These are phyloP conservation scores for Phytopythium ostracodes DNA, from an alignment of 352 stramenopile genomes.

Conservation along the genomic window DNA sequence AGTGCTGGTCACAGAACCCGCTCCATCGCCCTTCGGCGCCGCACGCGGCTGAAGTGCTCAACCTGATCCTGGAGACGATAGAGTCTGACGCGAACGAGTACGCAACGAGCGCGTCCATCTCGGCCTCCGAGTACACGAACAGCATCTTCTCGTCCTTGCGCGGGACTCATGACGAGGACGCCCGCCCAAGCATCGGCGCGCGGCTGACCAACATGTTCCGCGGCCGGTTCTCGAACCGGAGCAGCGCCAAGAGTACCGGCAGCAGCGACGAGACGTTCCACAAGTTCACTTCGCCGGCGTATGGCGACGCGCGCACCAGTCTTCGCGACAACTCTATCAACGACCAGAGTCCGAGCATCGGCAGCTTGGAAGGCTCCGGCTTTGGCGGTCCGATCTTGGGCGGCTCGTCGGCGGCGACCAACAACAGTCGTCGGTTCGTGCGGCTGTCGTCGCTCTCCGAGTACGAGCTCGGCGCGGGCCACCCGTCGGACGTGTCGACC, in stretches of 20 bases:
- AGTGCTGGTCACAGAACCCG: slow-evolving; percentile 58
- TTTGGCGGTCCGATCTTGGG: slow-evolving; percentile 24
- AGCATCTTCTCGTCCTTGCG: slow-evolving; percentile 56
- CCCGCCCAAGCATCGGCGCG: slow-evolving; percentile 34
- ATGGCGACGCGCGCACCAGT: slow-evolving; percentile 21
- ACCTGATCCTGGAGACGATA: slow-evolving; percentile 49
- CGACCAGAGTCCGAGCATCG: slow-evolving; percentile 18
- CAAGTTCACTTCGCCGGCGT: slow-evolving; percentile 40
- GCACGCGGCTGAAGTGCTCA: slow-evolving; percentile 46
- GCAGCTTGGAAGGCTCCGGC: slow-evolving; percentile 15
- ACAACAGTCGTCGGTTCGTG: slow-evolving; percentile 29
- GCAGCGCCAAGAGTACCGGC: slow-evolving; percentile 25
- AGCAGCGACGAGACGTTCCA: slow-evolving; percentile 33
- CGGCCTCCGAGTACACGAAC: slow-evolving; percentile 44
- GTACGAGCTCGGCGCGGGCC: slow-evolving; percentile 37
- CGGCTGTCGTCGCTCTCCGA: slow-evolving; percentile 65
- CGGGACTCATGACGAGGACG: slow-evolving; percentile 24
- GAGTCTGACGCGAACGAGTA: slow-evolving; percentile 33
- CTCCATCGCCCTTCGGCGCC: slow-evolving; percentile 35
- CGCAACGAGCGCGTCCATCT: slow-evolving; percentile 22
- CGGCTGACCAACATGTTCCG: slow-evolving; percentile 73
- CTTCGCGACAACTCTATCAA: slow-evolving; percentile 23
- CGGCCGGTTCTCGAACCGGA: slow-evolving; percentile 41
- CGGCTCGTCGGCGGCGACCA: slow-evolving; percentile 15
- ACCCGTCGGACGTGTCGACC: slow-evolving; percentile 33